These are phyloP conservation scores for Citrullus colocynthis DNA, from an alignment of 306 rosid genomes.

Conservation along the genomic window DNA sequence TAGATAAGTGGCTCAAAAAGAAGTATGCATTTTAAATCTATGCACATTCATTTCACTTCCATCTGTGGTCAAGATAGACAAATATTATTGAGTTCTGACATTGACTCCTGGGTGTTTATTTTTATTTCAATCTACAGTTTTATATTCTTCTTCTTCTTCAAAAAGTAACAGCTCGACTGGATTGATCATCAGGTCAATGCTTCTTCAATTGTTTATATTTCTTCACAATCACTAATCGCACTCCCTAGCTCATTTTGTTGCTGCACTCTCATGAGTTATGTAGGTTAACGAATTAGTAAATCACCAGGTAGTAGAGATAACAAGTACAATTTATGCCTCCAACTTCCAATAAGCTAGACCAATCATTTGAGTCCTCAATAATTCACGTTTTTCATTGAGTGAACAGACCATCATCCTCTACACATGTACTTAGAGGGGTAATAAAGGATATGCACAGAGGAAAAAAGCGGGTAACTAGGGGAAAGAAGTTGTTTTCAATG, in stretches of 20 bases:
- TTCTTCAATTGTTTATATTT: neutral
- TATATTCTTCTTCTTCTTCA: neutral
- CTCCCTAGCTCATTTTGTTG: neutral
- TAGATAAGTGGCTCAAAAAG: neutral
- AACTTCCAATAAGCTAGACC: neutral
- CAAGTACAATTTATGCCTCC: neutral
- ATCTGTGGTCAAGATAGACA: neutral
- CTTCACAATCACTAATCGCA: neutral
- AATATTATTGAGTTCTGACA: too few species aligned
- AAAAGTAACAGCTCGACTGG: neutral
- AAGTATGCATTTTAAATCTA: too few species aligned
- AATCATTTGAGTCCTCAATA: neutral
- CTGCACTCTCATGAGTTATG: neutral
- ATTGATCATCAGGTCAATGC: neutral
- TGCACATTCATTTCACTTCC: neutral
- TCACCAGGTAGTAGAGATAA: neutral
- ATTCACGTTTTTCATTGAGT: neutral
- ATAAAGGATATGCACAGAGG: too few species aligned
- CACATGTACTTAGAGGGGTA: too few species aligned
- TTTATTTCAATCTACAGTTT: neutral
- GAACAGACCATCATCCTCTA: neutral
- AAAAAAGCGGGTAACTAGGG: too few species aligned
- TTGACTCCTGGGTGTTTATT: neutral
- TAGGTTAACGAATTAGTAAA: neutral
- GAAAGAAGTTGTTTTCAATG: too few species aligned